A percentile compares a stretch with the other conserved stretches of the same genome.
Evolutionary conservation across 345 rosid species (phyloP).

Genomic region (Capsella bursapastoris): DNA sequence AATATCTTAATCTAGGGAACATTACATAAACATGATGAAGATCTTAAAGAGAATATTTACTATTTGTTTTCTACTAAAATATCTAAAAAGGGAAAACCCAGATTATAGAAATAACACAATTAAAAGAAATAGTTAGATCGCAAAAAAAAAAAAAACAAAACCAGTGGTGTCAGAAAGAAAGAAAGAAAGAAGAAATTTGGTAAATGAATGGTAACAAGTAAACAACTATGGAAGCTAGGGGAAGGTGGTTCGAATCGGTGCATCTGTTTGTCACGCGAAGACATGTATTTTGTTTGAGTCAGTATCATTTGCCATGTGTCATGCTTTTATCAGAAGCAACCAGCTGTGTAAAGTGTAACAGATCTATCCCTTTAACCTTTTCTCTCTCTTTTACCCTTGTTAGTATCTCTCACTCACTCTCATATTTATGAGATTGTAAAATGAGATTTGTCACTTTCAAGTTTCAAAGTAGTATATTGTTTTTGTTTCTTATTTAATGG

Average conservation of each 20-base stretch:
- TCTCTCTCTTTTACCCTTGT: neutral
- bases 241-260: conserved; percentile 33
- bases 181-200: neutral
- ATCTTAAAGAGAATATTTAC: conserved; percentile 8
- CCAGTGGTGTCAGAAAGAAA: conserved; percentile 5
- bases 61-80: neutral
- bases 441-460: neutral
- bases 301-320: conserved; percentile 24
- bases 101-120: neutral
- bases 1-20: neutral
- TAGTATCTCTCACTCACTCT: too few species aligned
- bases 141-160: neutral
- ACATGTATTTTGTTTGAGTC: neutral
- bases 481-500: neutral
- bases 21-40: neutral
- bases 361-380: neutral
- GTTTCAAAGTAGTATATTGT: neutral
- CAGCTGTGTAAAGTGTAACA: conserved; percentile 4
- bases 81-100: neutral
- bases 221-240: neutral
- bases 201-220: neutral
- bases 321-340: conserved; percentile 32
- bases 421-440: neutral
- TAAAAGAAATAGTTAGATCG: neutral
- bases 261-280: conserved; percentile 20